Evolutionary conservation across 2,329 filamentous ascomycete species (phyloP).

Genomic region (Neurospora crassa): DNA sequence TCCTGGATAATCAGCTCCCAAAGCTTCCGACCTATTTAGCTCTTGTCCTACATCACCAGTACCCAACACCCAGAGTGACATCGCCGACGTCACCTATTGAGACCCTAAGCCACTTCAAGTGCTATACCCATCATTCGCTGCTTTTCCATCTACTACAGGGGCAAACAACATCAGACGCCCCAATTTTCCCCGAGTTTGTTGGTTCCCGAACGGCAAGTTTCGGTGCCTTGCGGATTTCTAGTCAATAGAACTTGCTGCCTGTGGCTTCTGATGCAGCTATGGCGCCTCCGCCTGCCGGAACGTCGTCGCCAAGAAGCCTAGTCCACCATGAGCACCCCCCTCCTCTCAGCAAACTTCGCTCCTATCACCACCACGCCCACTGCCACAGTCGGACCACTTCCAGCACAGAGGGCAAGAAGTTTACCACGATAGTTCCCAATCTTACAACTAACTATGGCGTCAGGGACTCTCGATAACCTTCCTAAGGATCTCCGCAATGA

Average conservation of each 20-base stretch:
- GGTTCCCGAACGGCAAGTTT: neutral
- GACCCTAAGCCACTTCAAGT: neutral
- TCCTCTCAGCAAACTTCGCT: slow-evolving; percentile 7
- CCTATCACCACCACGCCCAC: slow-evolving; percentile 10
- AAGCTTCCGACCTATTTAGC: neutral
- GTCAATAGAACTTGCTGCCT: neutral
- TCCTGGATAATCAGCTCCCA: neutral
- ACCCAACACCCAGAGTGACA: neutral
- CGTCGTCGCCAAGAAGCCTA: slow-evolving; percentile 4
- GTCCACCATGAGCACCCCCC: slow-evolving; percentile 3
- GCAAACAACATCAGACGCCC: neutral
- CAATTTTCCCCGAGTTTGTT: neutral
- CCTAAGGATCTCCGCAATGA: slow-evolving; percentile 73
- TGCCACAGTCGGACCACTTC: slow-evolving; percentile 4
- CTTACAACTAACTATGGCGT: slow-evolving; percentile 14
- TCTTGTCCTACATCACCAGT: neutral
- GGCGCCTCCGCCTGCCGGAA: slow-evolving; percentile 10
- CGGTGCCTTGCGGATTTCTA: neutral
- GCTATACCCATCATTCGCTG: neutral
- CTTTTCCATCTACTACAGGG: neutral
- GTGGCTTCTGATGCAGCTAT: slow-evolving; percentile 5
- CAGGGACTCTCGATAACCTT: slow-evolving; percentile 85
- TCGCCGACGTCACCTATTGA: neutral
- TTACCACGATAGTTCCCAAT: neutral
- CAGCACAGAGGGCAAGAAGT: slow-evolving; percentile 14